phyloP scores from a whole-genome alignment of 2,329 filamentous ascomycete species.

The Penicillium sp. region DNA sequence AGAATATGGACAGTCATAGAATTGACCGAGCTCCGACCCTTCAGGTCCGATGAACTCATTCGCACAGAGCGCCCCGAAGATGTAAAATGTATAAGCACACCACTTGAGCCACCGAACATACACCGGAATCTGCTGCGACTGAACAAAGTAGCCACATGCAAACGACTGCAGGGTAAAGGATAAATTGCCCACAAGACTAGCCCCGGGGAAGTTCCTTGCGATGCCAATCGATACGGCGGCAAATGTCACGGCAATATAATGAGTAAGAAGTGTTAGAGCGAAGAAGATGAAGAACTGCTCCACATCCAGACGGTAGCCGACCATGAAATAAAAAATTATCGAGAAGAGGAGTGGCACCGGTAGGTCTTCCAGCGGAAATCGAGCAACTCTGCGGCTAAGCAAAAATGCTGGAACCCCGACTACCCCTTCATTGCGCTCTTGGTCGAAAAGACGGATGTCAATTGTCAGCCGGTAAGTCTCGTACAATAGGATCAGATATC shows the following conservation, averaged over 20 bases:
- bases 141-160: conserved; percentile 77
- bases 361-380: conserved; percentile 71
- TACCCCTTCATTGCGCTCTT: conserved; percentile 73
- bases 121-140: conserved; percentile 71
- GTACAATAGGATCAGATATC: conserved; percentile 75
- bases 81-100: conserved; percentile 55
- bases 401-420: conserved; percentile 72
- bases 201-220: conserved; percentile 69
- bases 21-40: conserved; percentile 56
- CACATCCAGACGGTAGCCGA: conserved; percentile 68
- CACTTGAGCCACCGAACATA: conserved; percentile 78
- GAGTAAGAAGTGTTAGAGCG: conserved; percentile 67
- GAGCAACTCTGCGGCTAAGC: conserved; percentile 69
- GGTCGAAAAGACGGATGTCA: conserved; percentile 76
- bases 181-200: conserved; percentile 73
- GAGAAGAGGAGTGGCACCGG: conserved; percentile 74
- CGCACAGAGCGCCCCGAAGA: conserved; percentile 69
- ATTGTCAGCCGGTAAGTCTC: conserved; percentile 76
- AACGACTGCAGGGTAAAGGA: conserved; percentile 74
- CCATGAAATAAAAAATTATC: conserved; percentile 77
- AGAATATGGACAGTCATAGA: conserved; percentile 72
- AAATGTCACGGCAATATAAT: conserved; percentile 74
- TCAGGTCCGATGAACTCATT: conserved; percentile 67
- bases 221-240: conserved; percentile 70
- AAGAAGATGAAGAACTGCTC: conserved; percentile 75